These are phyloP conservation scores for Debaryomycetaceae sp. DNA, from an alignment of 1,139 yeast species.

Conservation along the genomic window DNA sequence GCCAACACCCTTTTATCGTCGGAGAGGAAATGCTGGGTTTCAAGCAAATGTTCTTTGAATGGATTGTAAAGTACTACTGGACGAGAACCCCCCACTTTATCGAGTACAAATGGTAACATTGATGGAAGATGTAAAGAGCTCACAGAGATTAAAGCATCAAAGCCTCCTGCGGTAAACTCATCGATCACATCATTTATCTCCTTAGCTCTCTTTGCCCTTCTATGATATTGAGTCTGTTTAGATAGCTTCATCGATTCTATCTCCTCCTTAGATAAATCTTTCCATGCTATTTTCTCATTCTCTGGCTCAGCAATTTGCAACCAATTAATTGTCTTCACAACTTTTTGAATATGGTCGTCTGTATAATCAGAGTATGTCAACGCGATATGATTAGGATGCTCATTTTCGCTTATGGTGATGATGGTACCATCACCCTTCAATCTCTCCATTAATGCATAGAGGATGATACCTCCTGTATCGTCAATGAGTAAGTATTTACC, in stretches of 20 bases:
- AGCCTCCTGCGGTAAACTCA: conserved; percentile 47
- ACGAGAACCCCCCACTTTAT: conserved; percentile 78
- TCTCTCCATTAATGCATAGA: conserved; percentile 83
- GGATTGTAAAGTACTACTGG: conserved; percentile 82
- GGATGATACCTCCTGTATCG: conserved; percentile 84
- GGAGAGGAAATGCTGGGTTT: conserved; percentile 64
- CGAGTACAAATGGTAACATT: conserved; percentile 59
- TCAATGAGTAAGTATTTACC: conserved; percentile 86
- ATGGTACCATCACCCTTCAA: conserved; percentile 82
- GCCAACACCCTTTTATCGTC: conserved; percentile 71
- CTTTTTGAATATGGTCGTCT: conserved; percentile 45
- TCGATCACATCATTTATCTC: conserved; percentile 55
- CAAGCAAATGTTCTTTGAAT: conserved; percentile 73
- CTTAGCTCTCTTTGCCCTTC: conserved; percentile 57
- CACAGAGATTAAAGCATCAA: conserved; percentile 76
- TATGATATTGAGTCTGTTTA: conserved; percentile 64
- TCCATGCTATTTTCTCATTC: conserved; percentile 52
- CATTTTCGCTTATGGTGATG: conserved; percentile 82
- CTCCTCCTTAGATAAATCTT: conserved; percentile 49
- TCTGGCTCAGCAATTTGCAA: conserved; percentile 81
- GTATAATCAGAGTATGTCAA: conserved; percentile 64
- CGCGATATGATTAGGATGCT: conserved; percentile 78
- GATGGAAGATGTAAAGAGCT: conserved; percentile 70
- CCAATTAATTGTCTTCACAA: conserved; percentile 71
- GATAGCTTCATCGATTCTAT: conserved; percentile 53